phyloP scores from a whole-genome alignment of 1,284 basidiomycete species.

The Fomitopsis palustris region DNA sequence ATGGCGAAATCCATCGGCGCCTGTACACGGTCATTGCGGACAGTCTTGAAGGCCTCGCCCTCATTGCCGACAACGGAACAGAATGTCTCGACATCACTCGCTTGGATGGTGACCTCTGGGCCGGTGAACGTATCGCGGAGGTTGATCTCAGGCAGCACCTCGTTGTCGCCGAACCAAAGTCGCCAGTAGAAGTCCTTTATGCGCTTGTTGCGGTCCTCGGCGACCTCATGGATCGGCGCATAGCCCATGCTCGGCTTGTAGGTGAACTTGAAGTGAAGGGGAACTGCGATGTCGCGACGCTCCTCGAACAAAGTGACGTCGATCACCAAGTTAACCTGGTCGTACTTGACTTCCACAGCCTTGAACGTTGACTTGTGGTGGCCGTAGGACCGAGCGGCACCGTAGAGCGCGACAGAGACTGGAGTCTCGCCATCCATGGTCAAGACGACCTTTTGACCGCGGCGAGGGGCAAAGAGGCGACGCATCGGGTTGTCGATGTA shows the following conservation, averaged over 20 bases:
- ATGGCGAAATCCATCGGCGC: conserved; percentile 99
- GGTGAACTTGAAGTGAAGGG: conserved; percentile 79
- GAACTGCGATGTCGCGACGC: conserved; percentile 72
- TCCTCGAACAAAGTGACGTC: conserved; percentile 84
- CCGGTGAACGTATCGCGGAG: conserved; percentile 80
- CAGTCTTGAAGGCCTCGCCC: conserved; percentile 85
- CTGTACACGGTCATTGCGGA: conserved; percentile 64
- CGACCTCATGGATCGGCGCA: conserved; percentile 92
- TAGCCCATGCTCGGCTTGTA: conserved; percentile 90
- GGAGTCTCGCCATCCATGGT: conserved; percentile 44
- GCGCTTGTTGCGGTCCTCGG: conserved; percentile 80
- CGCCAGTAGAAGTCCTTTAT: conserved; percentile 99
- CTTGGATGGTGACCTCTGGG: conserved; percentile 79
- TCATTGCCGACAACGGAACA: conserved; percentile 94
- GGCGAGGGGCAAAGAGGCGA: conserved; percentile 82
- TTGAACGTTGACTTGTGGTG: conserved; percentile 76
- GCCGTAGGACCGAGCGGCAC: conserved; percentile 81
- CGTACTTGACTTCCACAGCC: conserved; percentile 75
- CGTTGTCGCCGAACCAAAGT: conserved; percentile 90
- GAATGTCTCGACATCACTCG: conserved; percentile 81
- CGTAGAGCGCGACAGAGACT: conserved; percentile 61
- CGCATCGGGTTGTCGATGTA: conserved; percentile 91
- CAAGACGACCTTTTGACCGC: conserved; percentile 75
- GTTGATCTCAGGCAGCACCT: conserved; percentile 70
- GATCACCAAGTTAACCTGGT: conserved; percentile 56